Evolutionary conservation across 805 yeast genomes (phyloP), one percentile per base, ranked within the genome.

Genomic region (Vanderwaltozyma yarrowii): DNA sequence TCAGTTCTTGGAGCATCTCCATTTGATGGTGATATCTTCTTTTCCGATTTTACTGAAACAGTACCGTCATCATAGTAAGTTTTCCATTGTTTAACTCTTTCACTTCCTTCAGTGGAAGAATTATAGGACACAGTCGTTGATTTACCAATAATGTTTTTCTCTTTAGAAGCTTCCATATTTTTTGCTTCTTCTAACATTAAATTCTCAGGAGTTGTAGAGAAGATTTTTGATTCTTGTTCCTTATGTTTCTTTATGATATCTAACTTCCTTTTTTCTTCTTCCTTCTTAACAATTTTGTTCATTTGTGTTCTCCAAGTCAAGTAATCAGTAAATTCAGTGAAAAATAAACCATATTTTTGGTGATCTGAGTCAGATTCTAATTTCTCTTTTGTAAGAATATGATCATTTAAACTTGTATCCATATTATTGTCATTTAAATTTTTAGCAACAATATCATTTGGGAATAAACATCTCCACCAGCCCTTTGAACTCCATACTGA

Each of bases 381-480:
- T 47, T 78, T 83, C 49, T 80, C 86, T 46, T 68, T 74, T 21
- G 78, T 67, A 39, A 77, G 51, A 16, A 70, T 52, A 12, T 56
- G 56, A 14, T 58, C 47, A 31, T 52, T 44, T 44, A 27, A 28
- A 26, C 29, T 37, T 11, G 27, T 52, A 41, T 52, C 58, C 50
- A 46, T 46, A 36, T 29, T 26, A 19, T 27, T n/a, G 19, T 21
- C 3, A 3, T n/a, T 31, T 12, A 49, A 45, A 43, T 57, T 63
- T 31, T 41, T 54, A 40, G 51, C 65, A 36, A 49, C 69, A 45
- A 43, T 65, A 34, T 58, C 17, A 17, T 69, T 68, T 11, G 95
- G 95, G 58, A 88, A 80, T 33, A 89, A 63, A 61, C 97, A 89
- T 53, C 88, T 73, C 96, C 96, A 89, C 58, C 78, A 73, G 0